These are phyloP conservation scores for Penicillium fimorum DNA, from an alignment of 495 filamentous ascomycete genomes.

Conservation along the genomic window DNA sequence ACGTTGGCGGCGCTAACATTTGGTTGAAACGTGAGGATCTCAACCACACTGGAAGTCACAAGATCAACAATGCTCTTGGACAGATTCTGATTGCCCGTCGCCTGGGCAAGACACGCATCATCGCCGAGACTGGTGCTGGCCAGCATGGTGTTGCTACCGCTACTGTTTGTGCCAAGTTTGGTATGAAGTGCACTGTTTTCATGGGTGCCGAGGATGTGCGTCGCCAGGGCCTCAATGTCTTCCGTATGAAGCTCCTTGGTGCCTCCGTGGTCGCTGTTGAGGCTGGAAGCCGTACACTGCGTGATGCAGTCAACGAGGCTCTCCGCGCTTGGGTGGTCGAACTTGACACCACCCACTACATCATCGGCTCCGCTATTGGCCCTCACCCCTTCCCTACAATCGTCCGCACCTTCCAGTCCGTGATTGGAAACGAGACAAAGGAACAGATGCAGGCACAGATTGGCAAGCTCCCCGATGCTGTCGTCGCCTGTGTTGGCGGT, in stretches of 20 bases:
- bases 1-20: slow-evolving; percentile 89
- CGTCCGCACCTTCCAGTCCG: slow-evolving; percentile 91
- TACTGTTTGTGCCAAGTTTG: slow-evolving; percentile 93
- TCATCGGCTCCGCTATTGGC: slow-evolving; percentile 93
- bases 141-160: slow-evolving; percentile 97
- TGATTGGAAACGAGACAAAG: slow-evolving; percentile 92
- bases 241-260: slow-evolving; percentile 90
- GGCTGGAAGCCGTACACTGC: slow-evolving; percentile 77
- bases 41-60: slow-evolving; percentile 84
- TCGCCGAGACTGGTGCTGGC: slow-evolving; percentile 95
- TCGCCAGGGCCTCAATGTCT: slow-evolving; percentile 91
- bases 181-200: slow-evolving; percentile 92
- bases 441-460: slow-evolving; percentile 71
- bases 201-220: slow-evolving; percentile 98
- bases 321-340: slow-evolving; percentile 85
- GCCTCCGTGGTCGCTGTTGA: slow-evolving; percentile 87
- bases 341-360: slow-evolving; percentile 92
- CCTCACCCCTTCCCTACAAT: slow-evolving; percentile 97
- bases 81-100: slow-evolving; percentile 81
- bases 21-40: slow-evolving; percentile 96
- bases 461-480: slow-evolving; percentile 89
- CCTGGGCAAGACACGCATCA: slow-evolving; percentile 89
- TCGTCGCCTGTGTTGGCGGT: slow-evolving; percentile 94
- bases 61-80: slow-evolving; percentile 95
- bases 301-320: slow-evolving; percentile 94